Base-by-base conservation (phyloP, 257 asterid genomes). In the Osmanthus fragrans region DNA sequence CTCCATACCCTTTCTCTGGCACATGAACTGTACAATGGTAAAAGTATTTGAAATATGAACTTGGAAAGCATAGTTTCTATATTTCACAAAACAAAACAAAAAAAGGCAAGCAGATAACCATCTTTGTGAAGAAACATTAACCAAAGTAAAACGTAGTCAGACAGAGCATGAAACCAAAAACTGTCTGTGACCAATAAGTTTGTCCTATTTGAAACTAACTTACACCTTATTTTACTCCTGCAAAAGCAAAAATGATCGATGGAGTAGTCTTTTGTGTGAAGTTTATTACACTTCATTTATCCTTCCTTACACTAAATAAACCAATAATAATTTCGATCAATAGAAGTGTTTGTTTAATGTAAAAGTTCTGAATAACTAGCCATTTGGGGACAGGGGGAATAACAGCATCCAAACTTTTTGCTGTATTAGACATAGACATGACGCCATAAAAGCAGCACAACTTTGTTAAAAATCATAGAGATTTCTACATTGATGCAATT, bases 401-500 rank as follows among this genome's bases (percentile, higher is more conserved):
- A 23, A 58, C 0, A 5, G 7, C 15, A 13, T 63, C 36, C 34
- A 63, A 63, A 63, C 36, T 63, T 25, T 58, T 63, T 63, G 19
- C 27, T 27, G 69, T 11, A 63, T n/a, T 23, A 27, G n/a, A 63
- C 69, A 63, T 12, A 63, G 6, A 25, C 58, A 15, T 16, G 58
- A 47, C 12, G 21, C 66, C 66, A n/a, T 23, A 58, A 21, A 21
- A 58, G 66, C 66, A 58, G 66, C 66, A 58, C 66, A 21, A 30
- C 6, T 5, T 58, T n/a, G 66, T 58, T n/a, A 58, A 58, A 58
- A 58, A 58, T n/a, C 66, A 21, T 21, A n/a, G 25, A 71, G 16
- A 71, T 58, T 70, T 66, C 21, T 70, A 63, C 13, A 72, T 27
- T 66, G 70, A 67, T 60, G 45, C 60, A 66, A 79, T 54, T 25